Evolutionary conservation across 345 rosid species (phyloP).

Genomic region (Brassica juncea): DNA sequence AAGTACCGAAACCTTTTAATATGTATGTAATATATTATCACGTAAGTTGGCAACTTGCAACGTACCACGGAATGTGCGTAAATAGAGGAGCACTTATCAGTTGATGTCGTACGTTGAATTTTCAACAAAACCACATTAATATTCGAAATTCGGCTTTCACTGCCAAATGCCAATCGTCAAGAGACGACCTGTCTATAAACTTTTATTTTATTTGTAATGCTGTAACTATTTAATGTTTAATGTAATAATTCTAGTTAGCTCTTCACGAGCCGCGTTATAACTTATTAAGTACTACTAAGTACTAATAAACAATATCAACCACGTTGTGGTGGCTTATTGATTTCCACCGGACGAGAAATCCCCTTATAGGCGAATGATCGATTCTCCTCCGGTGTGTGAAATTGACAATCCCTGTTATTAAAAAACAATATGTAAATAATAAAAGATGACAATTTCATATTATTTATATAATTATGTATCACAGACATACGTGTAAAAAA

Average conservation of each 20-base stretch:
- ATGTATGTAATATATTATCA: not conserved
- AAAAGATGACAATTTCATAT: not conserved
- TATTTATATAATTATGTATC: not conserved
- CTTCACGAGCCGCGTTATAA: not conserved
- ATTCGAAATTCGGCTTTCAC: conserved; percentile 1
- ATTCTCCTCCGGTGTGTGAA: too few relatives aligned
- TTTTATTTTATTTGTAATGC: not conserved
- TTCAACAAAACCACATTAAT: conserved; percentile 13
- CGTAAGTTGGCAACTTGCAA: conserved; percentile 29
- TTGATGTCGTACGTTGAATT: conserved; percentile 26
- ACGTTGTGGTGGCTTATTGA: too few relatives aligned
- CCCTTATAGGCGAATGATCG: too few relatives aligned
- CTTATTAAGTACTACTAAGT: not conserved
- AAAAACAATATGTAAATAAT: too few relatives aligned
- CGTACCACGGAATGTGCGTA: conserved; percentile 39
- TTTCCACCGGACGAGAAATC: too few relatives aligned
- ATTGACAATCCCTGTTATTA: too few relatives aligned
- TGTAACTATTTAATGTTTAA: not conserved
- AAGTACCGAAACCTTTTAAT: not conserved
- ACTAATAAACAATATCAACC: too few relatives aligned
- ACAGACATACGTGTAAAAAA: not conserved
- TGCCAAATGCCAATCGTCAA: not conserved
- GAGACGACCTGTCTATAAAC: conserved; percentile 24
- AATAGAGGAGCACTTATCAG: conserved; percentile 38
- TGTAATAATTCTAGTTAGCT: not conserved